Evolutionary conservation across 176 grass and related monocot genomes (phyloP).

Genomic region (Cenchrus americanus): DNA sequence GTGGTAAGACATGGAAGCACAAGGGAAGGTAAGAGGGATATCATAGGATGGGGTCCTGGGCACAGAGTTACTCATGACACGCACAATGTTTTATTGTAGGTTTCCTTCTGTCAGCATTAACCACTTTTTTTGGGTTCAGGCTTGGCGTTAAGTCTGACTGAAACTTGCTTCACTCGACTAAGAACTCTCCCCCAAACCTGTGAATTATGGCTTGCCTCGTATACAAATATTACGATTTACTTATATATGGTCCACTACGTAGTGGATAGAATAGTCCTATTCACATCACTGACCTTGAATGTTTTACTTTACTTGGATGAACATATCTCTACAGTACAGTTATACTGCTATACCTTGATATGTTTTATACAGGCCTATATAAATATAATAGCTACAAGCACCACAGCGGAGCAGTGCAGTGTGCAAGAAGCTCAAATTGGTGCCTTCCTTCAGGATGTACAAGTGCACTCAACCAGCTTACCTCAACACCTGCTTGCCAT

Average conservation of each 20-base stretch:
- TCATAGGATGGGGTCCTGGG: background rate
- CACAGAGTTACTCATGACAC: background rate
- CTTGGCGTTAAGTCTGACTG: background rate
- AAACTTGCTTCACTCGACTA: background rate
- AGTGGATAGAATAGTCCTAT: background rate
- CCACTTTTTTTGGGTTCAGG: background rate
- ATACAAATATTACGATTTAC: background rate
- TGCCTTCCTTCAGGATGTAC: constrained; percentile 48
- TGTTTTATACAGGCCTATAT: constrained; percentile 37
- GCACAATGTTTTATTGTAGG: background rate
- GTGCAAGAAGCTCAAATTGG: constrained; percentile 26
- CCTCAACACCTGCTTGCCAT: constrained; percentile 42
- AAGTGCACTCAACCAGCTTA: constrained; percentile 47
- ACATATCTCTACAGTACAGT: constrained; percentile 7
- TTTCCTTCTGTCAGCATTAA: background rate
- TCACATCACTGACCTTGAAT: background rate
- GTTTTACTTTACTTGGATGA: background rate
- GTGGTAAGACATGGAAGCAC: background rate
- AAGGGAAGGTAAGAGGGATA: background rate
- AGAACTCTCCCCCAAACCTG: background rate
- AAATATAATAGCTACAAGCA: constrained; percentile 30
- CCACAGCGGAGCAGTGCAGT: constrained; percentile 15
- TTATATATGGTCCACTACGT: background rate
- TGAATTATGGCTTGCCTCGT: background rate
- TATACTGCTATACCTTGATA: background rate